A percentile compares a stretch with the other conserved stretches of the same genome.
These are phyloP conservation scores for Stachybotrys chartarum DNA, from an alignment of 2,329 filamentous ascomycete genomes.

Conservation along the genomic window DNA sequence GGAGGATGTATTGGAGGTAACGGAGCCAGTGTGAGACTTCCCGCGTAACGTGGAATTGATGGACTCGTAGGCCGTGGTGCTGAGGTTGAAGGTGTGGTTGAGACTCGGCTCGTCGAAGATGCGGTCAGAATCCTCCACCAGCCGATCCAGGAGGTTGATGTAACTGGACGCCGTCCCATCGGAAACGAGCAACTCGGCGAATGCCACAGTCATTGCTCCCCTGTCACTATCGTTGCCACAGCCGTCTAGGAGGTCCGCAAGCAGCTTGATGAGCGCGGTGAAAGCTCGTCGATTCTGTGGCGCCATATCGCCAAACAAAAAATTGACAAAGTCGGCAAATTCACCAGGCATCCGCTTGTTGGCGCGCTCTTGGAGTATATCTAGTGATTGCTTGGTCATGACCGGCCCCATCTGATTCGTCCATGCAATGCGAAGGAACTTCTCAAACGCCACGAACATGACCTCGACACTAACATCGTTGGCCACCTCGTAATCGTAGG, in stretches of 20 bases:
- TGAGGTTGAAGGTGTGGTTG: conserved; percentile 30
- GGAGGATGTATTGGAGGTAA: conserved; percentile 82
- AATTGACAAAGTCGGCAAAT: conserved; percentile 63
- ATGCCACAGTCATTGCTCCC: conserved; percentile 79
- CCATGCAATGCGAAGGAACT: conserved; percentile 85
- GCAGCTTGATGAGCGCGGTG: conserved; percentile 72
- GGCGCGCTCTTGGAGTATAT: conserved; percentile 63
- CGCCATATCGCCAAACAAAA: conserved; percentile 57
- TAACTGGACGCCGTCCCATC: conserved; percentile 74
- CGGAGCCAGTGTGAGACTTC: conserved; percentile 62
- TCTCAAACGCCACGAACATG: conserved; percentile 88
- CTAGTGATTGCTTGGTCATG: conserved; percentile 63
- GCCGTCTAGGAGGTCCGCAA: conserved; percentile 81
- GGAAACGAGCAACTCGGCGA: conserved; percentile 77
- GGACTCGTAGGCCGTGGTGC: conserved; percentile 46
- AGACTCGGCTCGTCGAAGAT: conserved; percentile 65
- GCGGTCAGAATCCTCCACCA: conserved; percentile 82
- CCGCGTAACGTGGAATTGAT: conserved; percentile 47
- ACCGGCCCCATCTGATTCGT: conserved; percentile 80
- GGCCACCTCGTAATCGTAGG: conserved; percentile 67
- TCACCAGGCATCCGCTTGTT: conserved; percentile 64
- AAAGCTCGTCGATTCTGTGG: conserved; percentile 71
- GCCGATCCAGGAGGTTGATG: conserved; percentile 79
- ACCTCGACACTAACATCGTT: conserved; percentile 74
- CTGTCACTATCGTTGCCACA: conserved; percentile 88